Base-by-base conservation (phyloP, 2,329 filamentous ascomycete species). In the Cladosporium austrohemisphaericum region DNA sequence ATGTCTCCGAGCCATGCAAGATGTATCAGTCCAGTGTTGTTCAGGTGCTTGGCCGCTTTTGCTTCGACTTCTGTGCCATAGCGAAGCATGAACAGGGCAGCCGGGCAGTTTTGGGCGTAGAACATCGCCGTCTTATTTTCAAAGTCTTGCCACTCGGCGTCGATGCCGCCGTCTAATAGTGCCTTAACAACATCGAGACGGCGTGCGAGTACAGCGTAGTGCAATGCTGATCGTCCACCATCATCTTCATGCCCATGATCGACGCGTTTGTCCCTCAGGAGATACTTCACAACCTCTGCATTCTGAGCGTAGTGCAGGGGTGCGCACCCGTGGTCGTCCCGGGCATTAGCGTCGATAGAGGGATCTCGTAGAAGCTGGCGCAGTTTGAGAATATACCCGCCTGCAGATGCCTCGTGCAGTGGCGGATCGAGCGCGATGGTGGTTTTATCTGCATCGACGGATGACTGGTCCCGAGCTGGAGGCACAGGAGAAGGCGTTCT, bases 71-170 rank as follows among this genome's bases (percentile, higher is more conserved):
- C 20, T 5, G 20, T 26, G 6, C 41, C 41, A 8, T 35, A 36
- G 9, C 22, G 41, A 7, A 50, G 32, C 23, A 50, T 28, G 7
- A 41, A 50, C n/a, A 25, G 23, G 10, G 33, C 49, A 3, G 49
- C 49, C 14, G 40, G 49, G 6, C 40, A 50, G 4, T 20, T 16
- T 14, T 23, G 20, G 4, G 49, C 49, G 20, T 50, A 50, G 11
- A 46, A 45, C 22, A 16, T 11, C 3, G 49, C 41, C 37, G 48
- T 37, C 50, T 54, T 54, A 47, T 50, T 31, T 10, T 2, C 31
- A 25, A 35, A 29, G 5, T 45, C 41, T 13, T 45, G 14, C 41
- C 41, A 36, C 7, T 45, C 31, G 5, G 26, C 28, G 22, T 45
- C 41, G 5, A 45, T 20, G 4, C 26, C 26, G 41, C 20, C 36